Evolutionary conservation across 768 basidiomycete species (phyloP).

Genomic region (Lactarius hengduanensis): DNA sequence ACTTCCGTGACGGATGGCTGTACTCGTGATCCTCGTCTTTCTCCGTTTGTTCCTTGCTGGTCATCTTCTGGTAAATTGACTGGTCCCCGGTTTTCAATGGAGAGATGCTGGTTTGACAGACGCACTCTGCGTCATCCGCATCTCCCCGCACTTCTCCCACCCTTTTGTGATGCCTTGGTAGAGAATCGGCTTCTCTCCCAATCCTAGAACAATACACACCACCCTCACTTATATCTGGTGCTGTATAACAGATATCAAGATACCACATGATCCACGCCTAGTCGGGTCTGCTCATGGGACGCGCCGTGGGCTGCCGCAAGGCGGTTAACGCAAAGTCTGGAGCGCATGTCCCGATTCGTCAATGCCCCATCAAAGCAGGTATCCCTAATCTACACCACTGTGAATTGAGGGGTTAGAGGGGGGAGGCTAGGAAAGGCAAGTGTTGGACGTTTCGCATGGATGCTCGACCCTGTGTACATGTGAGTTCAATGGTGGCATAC

Average conservation of each 20-base stretch:
- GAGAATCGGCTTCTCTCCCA: not conserved
- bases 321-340: not conserved
- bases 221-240: not conserved
- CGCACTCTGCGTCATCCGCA: not conserved
- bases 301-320: not conserved
- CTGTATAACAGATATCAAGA: not conserved
- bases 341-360: not conserved
- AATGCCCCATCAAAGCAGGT: conserved; percentile 10
- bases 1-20: conserved; percentile 3
- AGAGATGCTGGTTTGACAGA: not conserved
- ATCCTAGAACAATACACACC: not conserved
- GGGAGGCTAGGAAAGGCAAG: not conserved
- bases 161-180: not conserved
- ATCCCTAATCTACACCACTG: not conserved
- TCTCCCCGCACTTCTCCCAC: not conserved
- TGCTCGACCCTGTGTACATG: not conserved
- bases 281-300: not conserved
- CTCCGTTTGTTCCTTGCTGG: not conserved
- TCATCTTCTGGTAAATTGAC: not conserved
- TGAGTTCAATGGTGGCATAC: not conserved
- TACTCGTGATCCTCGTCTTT: not conserved
- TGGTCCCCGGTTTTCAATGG: not conserved
- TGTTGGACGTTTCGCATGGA: not conserved
- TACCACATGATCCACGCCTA: not conserved
- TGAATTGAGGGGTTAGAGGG: not conserved